Evolutionary conservation across 371 early-diverging fungal genomes (phyloP).

Genomic region (Mucor saturninus): DNA sequence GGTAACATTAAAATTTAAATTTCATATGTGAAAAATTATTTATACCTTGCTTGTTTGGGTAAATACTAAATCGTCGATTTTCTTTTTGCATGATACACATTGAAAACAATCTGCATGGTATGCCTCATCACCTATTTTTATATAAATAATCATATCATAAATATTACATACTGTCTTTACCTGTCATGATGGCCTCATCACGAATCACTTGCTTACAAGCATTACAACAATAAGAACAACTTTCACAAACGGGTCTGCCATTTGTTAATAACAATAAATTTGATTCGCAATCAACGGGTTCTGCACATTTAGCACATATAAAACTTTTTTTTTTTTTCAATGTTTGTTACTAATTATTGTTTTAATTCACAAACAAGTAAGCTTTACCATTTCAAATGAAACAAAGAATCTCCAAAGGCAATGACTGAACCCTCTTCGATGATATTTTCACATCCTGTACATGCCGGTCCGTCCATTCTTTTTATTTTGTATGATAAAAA

Average conservation of each 20-base stretch:
- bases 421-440: constrained; percentile 82
- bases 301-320: constrained; percentile 76
- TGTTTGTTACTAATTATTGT: background rate
- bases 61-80: constrained; percentile 79
- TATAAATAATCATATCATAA: background rate
- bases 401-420: constrained; percentile 80
- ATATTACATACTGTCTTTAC: constrained; percentile 26
- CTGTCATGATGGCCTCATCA: constrained; percentile 89
- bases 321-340: constrained; percentile 52
- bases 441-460: constrained; percentile 70
- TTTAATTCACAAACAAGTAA: background rate
- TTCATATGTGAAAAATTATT: background rate
- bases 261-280: constrained; percentile 79
- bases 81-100: constrained; percentile 71
- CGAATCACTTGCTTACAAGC: constrained; percentile 79
- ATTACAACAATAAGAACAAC: constrained; percentile 84
- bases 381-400: constrained; percentile 79
- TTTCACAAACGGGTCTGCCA: constrained; percentile 82
- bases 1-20: constrained; percentile 2
- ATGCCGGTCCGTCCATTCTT: constrained; percentile 46
- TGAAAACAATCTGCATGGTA: constrained; percentile 88
- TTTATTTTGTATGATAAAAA: background rate
- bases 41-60: constrained; percentile 78
- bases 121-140: constrained; percentile 70
- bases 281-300: constrained; percentile 74